Evolutionary conservation across 2,329 filamentous ascomycete species (phyloP).

Genomic region (Aspergillus viridinutans): DNA sequence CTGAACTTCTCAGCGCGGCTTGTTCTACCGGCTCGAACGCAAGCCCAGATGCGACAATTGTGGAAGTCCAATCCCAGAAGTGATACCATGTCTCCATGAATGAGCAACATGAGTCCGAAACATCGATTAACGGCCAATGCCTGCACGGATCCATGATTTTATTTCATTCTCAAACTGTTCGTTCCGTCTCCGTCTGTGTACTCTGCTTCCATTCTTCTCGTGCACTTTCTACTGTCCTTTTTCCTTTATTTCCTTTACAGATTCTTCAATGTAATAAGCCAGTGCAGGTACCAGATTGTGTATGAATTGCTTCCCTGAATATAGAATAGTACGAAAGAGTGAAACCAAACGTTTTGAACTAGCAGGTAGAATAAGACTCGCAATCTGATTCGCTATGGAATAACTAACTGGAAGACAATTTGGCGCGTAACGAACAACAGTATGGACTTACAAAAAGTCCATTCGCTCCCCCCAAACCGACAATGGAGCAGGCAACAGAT

Average conservation of each 20-base stretch:
- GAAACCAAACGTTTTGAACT: background rate
- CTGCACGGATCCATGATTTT: background rate
- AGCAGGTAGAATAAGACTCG: background rate
- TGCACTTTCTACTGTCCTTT: background rate
- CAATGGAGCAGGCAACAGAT: background rate
- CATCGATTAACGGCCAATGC: background rate
- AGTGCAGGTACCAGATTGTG: background rate
- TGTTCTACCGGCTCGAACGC: background rate
- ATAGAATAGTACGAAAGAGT: background rate
- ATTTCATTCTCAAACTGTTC: background rate
- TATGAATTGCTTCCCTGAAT: background rate
- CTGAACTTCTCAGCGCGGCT: background rate
- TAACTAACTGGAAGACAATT: background rate
- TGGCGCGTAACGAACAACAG: background rate
- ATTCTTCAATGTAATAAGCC: background rate
- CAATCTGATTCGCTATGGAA: background rate
- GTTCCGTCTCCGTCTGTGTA: background rate
- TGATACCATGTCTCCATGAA: background rate
- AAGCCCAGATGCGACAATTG: background rate
- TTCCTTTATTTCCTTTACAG: background rate
- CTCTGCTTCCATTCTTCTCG: background rate
- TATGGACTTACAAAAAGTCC: background rate
- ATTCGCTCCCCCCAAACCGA: background rate
- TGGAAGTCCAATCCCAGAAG: background rate
- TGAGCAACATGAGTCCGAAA: background rate